Conservation (phyloP, 2,329 filamentous ascomycete species). For the Exophiala aquamarina region DNA sequence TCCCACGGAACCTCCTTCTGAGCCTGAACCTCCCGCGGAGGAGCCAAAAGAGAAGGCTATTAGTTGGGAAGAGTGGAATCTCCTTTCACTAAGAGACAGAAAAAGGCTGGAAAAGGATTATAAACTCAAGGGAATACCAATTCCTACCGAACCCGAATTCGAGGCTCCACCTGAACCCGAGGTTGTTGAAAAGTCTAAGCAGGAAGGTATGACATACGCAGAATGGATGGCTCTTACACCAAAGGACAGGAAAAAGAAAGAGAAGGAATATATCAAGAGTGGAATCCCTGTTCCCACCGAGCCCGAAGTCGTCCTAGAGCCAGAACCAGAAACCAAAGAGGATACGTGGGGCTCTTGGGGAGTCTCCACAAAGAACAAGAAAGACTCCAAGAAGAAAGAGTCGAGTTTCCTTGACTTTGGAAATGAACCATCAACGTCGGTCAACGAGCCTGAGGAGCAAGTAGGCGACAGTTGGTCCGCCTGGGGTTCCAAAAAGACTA, state of each 20-base stretch:
- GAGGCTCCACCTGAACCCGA: conserved; percentile 30
- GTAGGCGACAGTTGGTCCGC: conserved; percentile 8
- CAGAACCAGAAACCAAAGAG: conserved; percentile 41
- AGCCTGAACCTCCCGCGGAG: conserved; percentile 31
- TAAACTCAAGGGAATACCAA: not conserved
- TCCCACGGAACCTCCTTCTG: conserved; percentile 33
- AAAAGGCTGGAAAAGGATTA: conserved; percentile 8
- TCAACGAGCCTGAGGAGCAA: conserved; percentile 6
- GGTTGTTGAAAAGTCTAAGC: conserved; percentile 36
- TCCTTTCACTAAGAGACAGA: conserved; percentile 1
- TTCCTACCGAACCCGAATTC: not conserved
- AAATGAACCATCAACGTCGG: not conserved
- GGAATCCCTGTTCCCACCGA: conserved; percentile 9
- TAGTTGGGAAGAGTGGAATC: not conserved
- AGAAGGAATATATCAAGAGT: conserved; percentile 45
- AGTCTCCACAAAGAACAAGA: conserved; percentile 46
- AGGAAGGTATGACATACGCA: conserved; percentile 45
- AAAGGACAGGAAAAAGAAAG: conserved; percentile 50
- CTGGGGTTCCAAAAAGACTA: conserved; percentile 13
- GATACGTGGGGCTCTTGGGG: conserved; percentile 47
- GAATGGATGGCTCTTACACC: conserved; percentile 39
- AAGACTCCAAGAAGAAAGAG: conserved; percentile 43
- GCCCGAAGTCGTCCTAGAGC: conserved; percentile 10
- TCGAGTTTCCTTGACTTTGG: not conserved
- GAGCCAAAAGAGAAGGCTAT: conserved; percentile 26